phyloP scores from a whole-genome alignment of 2,329 filamentous ascomycete species.

The Alternaria conjuncta region DNA sequence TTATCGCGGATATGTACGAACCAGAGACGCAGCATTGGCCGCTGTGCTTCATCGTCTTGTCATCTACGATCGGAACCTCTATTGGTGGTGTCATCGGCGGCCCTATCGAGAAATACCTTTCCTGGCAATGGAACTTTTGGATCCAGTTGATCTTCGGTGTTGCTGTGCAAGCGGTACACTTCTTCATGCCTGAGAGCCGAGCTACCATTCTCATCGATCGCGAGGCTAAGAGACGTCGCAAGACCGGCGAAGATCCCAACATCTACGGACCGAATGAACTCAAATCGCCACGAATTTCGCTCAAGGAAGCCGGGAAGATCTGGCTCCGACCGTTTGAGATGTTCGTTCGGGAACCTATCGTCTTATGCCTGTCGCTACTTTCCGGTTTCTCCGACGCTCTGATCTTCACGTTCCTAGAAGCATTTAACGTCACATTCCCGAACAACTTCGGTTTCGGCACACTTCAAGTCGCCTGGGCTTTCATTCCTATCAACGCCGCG shows the following conservation, averaged over 20 bases:
- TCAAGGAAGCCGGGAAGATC: conserved; percentile 50
- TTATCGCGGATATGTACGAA: conserved; percentile 67
- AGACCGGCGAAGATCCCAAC: conserved; percentile 63
- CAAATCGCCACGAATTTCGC: conserved; percentile 31
- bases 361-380: conserved; percentile 72
- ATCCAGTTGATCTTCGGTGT: conserved; percentile 81
- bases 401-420: conserved; percentile 79
- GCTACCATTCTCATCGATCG: conserved; percentile 75
- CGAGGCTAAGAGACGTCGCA: conserved; percentile 75
- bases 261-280: conserved; percentile 78
- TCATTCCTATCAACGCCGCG: conserved; percentile 60
- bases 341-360: conserved; percentile 76
- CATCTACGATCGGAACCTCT: conserved; percentile 69
- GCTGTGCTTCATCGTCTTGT: conserved; percentile 61
- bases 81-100: conserved; percentile 73
- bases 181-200: conserved; percentile 75
- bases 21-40: conserved; percentile 65
- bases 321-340: conserved; percentile 66
- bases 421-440: conserved; percentile 69
- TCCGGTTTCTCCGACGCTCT: conserved; percentile 77
- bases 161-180: conserved; percentile 69
- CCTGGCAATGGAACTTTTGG: conserved; percentile 81
- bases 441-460: conserved; percentile 67
- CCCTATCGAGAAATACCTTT: conserved; percentile 55
- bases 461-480: conserved; percentile 64